A percentile compares a stretch with the other conserved stretches of the same genome.
These are phyloP conservation scores for Aspergillus pseudonomiae DNA, from an alignment of 2,329 filamentous ascomycete species.

Conservation along the genomic window DNA sequence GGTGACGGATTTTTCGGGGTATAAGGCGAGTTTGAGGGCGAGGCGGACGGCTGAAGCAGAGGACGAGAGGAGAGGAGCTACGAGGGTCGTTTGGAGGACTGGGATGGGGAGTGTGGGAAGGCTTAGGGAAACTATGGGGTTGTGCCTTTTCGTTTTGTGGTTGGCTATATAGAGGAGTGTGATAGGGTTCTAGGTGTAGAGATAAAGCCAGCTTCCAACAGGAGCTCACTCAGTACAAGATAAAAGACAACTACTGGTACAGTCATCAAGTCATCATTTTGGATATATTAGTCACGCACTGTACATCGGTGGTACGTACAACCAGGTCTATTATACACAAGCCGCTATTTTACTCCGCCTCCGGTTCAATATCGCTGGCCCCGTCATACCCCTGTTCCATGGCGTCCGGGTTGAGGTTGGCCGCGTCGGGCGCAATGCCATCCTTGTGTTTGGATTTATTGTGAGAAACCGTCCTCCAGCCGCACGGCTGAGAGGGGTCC, in stretches of 20 bases:
- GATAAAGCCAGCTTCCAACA: background rate
- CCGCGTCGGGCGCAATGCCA: constrained; percentile 40
- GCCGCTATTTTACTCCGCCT: constrained; percentile 18
- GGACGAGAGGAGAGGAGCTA: no score
- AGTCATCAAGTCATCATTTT: background rate
- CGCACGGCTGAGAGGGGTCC: constrained; percentile 53
- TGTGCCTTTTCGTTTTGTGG: no score
- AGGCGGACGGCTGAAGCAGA: no score
- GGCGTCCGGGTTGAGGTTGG: constrained; percentile 49
- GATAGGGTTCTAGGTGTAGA: background rate
- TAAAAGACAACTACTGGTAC: background rate
- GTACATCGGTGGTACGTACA: constrained; percentile 3
- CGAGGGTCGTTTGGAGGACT: no score
- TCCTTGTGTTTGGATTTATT: constrained; percentile 47
- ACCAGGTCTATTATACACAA: constrained; percentile 14
- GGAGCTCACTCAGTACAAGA: background rate
- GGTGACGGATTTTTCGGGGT: no score
- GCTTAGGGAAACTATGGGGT: no score
- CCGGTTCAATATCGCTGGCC: constrained; percentile 44
- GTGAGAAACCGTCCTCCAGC: constrained; percentile 62
- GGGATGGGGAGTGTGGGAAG: no score
- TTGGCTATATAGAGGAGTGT: background rate
- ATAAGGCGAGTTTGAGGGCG: no score
- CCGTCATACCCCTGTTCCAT: constrained; percentile 49
- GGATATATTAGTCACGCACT: background rate